phyloP scores from a whole-genome alignment of 805 yeast genomes.

The Wickerhamomyces alni region DNA sequence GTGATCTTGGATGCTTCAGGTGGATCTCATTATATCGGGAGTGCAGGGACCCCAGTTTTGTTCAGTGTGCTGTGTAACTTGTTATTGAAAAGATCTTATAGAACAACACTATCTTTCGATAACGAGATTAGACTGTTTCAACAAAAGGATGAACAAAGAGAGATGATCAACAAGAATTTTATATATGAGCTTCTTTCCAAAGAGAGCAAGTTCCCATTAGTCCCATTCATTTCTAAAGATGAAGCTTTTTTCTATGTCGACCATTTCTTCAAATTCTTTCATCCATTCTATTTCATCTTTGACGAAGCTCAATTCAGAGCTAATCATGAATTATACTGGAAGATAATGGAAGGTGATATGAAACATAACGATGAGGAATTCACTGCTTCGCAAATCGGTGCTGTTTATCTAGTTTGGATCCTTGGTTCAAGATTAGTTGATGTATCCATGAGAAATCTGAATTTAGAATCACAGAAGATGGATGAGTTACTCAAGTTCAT shows the following conservation, averaged over 20 bases:
- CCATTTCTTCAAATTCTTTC: conserved; percentile 36
- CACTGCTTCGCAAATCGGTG: conserved; percentile 28
- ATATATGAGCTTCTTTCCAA: conserved; percentile 9
- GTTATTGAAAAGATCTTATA: conserved; percentile 27
- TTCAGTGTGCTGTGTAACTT: conserved; percentile 38
- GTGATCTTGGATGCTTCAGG: conserved; percentile 39
- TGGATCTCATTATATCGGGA: conserved; percentile 42
- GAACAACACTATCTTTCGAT: conserved; percentile 32
- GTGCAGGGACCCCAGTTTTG: conserved; percentile 39
- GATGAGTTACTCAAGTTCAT: conserved; percentile 37
- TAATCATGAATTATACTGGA: conserved; percentile 35
- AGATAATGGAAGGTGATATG: conserved; percentile 1
- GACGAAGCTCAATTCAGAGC: conserved; percentile 27
- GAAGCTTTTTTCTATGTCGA: conserved; percentile 33
- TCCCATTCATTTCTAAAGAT: conserved; percentile 25
- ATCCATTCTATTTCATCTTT: conserved; percentile 39
- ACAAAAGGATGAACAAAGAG: conserved; percentile 5
- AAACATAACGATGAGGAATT: conserved; percentile 5
- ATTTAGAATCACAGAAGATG: conserved; percentile 23
- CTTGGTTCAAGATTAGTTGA: conserved; percentile 20
- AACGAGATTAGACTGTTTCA: conserved; percentile 19
- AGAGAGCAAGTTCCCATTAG: conserved; percentile 31
- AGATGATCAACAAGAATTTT: conserved; percentile 8
- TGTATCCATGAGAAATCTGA: conserved; percentile 7
- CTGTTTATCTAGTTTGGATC: conserved; percentile 41